A percentile compares a stretch with the other conserved stretches of the same genome.
Conservation (phyloP, 2,329 filamentous ascomycete genomes). For the Neonectria hederae region DNA sequence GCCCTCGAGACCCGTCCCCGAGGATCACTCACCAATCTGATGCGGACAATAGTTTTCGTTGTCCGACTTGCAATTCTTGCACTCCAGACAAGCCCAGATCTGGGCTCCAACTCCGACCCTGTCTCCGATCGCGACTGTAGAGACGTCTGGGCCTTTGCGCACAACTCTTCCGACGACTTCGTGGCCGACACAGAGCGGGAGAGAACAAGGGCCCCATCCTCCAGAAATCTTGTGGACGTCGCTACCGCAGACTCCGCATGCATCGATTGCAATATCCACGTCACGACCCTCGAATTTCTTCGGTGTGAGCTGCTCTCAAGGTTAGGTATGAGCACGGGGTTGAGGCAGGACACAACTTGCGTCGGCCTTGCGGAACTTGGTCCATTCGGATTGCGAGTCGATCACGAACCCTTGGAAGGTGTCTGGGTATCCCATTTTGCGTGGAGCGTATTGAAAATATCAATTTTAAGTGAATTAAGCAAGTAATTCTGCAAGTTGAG, state of each 20-base stretch:
- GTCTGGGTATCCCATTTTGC: slow-evolving; percentile 55
- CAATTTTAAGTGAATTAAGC: background rate
- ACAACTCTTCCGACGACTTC: slow-evolving; percentile 67
- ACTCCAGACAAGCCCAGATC: slow-evolving; percentile 64
- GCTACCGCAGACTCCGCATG: slow-evolving; percentile 71
- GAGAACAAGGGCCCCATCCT: slow-evolving; percentile 61
- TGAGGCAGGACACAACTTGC: background rate
- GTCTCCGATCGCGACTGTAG: slow-evolving; percentile 67
- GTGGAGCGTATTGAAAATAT: background rate
- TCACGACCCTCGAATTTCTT: slow-evolving; percentile 49
- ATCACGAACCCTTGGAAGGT: slow-evolving; percentile 56
- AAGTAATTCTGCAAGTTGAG: background rate
- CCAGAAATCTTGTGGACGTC: slow-evolving; percentile 68
- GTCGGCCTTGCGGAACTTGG: slow-evolving; percentile 49
- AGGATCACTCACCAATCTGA: slow-evolving; percentile 44
- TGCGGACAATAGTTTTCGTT: slow-evolving; percentile 63
- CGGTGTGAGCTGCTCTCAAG: slow-evolving; percentile 43
- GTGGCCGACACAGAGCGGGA: slow-evolving; percentile 64
- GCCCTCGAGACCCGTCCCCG: background rate
- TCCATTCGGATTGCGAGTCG: slow-evolving; percentile 54
- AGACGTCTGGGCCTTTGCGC: slow-evolving; percentile 56
- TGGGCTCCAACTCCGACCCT: slow-evolving; percentile 72
- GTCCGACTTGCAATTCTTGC: slow-evolving; percentile 55
- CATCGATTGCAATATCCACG: slow-evolving; percentile 76
- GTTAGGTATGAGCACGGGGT: background rate